A percentile compares a stretch with the other conserved stretches of the same genome.
phyloP scores from a whole-genome alignment of 768 basidiomycete species.

The Tricholoma furcatifolium region DNA sequence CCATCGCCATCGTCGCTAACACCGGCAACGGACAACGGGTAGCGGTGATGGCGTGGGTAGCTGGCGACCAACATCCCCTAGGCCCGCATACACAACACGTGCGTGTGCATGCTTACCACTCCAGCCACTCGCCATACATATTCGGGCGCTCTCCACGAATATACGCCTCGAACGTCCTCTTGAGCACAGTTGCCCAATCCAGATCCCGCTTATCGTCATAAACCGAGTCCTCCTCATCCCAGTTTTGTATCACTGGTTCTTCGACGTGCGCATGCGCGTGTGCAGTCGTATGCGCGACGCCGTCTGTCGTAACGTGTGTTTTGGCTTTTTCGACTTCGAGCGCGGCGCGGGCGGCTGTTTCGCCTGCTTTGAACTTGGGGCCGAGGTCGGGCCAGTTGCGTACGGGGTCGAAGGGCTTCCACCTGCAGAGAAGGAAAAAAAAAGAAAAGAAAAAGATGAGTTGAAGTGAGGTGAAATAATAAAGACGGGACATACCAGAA shows the following conservation, averaged over 20 bases:
- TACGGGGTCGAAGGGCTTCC: constrained; percentile 87
- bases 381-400: constrained; percentile 94
- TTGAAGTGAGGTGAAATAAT: not conserved
- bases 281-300: not conserved
- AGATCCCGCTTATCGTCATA: constrained; percentile 72
- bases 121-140: constrained; percentile 84
- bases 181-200: constrained; percentile 86
- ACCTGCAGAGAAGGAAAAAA: constrained; percentile 49
- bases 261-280: not conserved
- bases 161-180: constrained; percentile 93
- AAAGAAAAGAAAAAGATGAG: not conserved
- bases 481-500: constrained; percentile 57
- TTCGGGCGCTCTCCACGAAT: constrained; percentile 85
- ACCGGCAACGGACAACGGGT: no score
- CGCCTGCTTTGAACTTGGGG: constrained; percentile 69
- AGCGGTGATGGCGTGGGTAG: no score
- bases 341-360: constrained; percentile 56
- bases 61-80: not conserved
- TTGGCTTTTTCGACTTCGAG: constrained; percentile 29
- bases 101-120: constrained; percentile 27
- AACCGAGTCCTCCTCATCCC: constrained; percentile 34
- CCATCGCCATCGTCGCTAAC: no score
- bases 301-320: constrained; percentile 9
- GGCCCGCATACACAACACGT: not conserved
- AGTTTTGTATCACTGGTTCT: no score